Evolutionary conservation across 208 protist species (phyloP).

Genomic region (Herpetomonas tarakana): DNA sequence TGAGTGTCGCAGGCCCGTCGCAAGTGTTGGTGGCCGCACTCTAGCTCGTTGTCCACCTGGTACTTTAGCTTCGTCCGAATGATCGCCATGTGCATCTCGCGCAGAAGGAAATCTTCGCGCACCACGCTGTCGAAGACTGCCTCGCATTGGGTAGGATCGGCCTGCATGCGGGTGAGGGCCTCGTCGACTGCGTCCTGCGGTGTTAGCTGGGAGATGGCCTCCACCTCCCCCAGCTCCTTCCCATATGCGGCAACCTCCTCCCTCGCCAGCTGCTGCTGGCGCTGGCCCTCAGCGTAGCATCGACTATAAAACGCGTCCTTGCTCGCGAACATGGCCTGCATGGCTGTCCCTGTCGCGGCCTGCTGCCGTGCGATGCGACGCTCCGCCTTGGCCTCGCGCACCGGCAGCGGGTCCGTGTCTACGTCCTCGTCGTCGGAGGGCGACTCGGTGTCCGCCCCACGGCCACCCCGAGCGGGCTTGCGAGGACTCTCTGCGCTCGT

Average conservation of each 20-base stretch:
- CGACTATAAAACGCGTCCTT: background rate
- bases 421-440: background rate
- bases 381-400: background rate
- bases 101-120: background rate
- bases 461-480: background rate
- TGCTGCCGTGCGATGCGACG: background rate
- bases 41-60: constrained; percentile 12
- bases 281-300: constrained; percentile 9
- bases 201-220: constrained; percentile 11
- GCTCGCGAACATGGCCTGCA: background rate
- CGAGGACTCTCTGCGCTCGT: background rate
- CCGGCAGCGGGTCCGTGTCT: background rate
- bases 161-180: background rate
- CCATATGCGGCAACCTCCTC: constrained; percentile 10
- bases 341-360: background rate
- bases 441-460: background rate
- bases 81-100: constrained; percentile 15
- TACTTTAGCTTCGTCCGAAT: constrained; percentile 11
- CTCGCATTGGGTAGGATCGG: background rate
- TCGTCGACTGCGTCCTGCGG: background rate
- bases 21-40: background rate
- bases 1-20: constrained; percentile 1
- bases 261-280: constrained; percentile 6
- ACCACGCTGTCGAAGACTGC: background rate
- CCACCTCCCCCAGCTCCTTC: constrained; percentile 17